Conservation (phyloP, 2,329 filamentous ascomycete species). For the Chalaropsis ovoidea region DNA sequence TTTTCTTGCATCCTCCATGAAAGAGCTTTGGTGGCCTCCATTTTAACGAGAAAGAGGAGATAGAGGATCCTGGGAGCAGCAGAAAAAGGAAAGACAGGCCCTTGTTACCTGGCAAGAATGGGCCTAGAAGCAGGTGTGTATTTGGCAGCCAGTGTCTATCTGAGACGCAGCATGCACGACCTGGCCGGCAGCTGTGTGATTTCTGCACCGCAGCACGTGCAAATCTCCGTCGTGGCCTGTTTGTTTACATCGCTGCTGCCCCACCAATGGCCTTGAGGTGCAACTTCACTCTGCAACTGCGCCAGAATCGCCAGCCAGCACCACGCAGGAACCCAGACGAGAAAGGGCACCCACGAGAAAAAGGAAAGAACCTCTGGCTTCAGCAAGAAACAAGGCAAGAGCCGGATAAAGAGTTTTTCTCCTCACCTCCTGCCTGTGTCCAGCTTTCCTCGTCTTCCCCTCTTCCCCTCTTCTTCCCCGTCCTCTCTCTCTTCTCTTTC, state of each 20-base stretch:
- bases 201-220: neutral
- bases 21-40: conserved; percentile 14
- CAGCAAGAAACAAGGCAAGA: neutral
- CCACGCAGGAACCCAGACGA: conserved; percentile 1
- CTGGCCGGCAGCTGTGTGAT: neutral
- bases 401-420: conserved; percentile 9
- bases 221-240: conserved; percentile 7
- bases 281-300: conserved; percentile 10
- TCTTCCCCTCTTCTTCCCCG: conserved; percentile 15
- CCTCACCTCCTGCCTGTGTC: neutral
- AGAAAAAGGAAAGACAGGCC: neutral
- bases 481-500: neutral
- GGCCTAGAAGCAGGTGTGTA: neutral
- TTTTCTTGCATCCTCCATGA: conserved; percentile 6
- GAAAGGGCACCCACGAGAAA: conserved; percentile 8
- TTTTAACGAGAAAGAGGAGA: conserved; percentile 9
- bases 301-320: conserved; percentile 12
- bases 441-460: conserved; percentile 6
- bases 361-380: conserved; percentile 7
- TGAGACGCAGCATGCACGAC: neutral
- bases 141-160: neutral
- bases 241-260: conserved; percentile 18
- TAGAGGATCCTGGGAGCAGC: neutral
- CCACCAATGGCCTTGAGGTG: conserved; percentile 10
- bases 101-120: neutral